Base-by-base conservation (phyloP, 257 asterid species). In the Cynanchum wilfordii region DNA sequence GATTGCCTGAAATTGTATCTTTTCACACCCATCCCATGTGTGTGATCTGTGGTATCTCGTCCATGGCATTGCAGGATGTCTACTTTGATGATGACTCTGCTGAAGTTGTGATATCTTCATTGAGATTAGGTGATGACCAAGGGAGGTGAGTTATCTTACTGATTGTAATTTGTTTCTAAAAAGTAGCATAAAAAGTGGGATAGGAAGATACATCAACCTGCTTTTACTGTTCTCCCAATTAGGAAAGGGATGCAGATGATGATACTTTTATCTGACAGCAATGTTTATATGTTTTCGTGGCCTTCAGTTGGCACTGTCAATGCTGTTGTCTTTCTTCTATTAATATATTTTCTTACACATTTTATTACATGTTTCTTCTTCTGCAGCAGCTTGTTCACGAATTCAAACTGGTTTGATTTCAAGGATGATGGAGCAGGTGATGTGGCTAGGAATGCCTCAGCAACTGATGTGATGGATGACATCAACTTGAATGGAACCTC, bases 351-450 rank as follows among this genome's bases (percentile, higher is more conserved):
- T 63, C 47, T 63, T 13, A 63, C 68, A 63, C 44, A 19, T 25
- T 15, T 2, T 22, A 19, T 64, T 63, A 3, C 22, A 1, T 29
- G n/a, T 63, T 63, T 36, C 69, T 64, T 15, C 2, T 36, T 17
- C 29, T 36, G 24, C 69, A 71, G 86, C 91, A 92, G 96, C 69
- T 87, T 95, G 90, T 95, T 95, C 88, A 92, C 99, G 68, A 95
- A 95, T 81, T 92, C 98, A 84, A 92, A 95, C 86, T 95, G 99
- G 99, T 95, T 95, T 87, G 96, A 97, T 7, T 95, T 92, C 82
- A 96, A 92, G 90, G 98, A 92, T 33, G 98, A 89, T 63, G 79
- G 83, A 77, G 72, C 51, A 72, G 89, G 84, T 76, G 85, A 82
- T 76, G 79, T 79, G 56, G 76, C 89, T 30, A 79, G 77, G 74